Percentiles rank a stretch among this genome's conserved stretches.
Conservation (phyloP, 257 asterid genomes). For the Dorcoceras hygrometricum region DNA sequence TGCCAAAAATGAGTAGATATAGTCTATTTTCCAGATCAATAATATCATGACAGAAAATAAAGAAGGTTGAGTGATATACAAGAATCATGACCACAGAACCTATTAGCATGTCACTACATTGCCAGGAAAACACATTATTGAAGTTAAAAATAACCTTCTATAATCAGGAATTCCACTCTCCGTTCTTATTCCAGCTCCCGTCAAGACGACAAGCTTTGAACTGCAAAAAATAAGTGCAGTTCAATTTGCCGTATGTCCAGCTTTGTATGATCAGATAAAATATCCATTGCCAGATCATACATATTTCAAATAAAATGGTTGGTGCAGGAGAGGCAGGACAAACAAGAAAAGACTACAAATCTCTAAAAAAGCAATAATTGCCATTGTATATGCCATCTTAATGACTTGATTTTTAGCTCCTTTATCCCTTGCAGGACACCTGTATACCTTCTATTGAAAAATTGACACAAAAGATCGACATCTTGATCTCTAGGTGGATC, state of each 20-base stretch:
- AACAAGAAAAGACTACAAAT: too few relatives aligned
- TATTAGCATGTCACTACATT: slow-evolving; percentile 4
- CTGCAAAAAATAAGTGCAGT: slow-evolving; percentile 38
- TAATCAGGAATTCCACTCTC: slow-evolving; percentile 98
- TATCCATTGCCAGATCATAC: neutral
- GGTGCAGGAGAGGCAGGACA: neutral
- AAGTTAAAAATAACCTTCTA: slow-evolving; percentile 56
- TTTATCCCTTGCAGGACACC: neutral
- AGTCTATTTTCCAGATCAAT: too few relatives aligned
- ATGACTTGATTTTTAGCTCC: neutral
- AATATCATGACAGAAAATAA: neutral
- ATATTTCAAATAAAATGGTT: neutral
- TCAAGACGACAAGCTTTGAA: slow-evolving; percentile 72
- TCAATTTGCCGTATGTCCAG: too few relatives aligned
- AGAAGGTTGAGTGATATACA: slow-evolving; percentile 14
- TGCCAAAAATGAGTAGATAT: neutral
- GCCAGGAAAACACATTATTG: neutral
- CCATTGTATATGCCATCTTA: neutral
- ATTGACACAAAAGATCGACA: slow-evolving; percentile 48
- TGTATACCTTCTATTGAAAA: slow-evolving; percentile 77
- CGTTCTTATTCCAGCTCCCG: slow-evolving; percentile 98
- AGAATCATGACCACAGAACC: neutral
- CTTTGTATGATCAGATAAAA: slow-evolving; percentile 2
- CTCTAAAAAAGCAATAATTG: slow-evolving; percentile 4
- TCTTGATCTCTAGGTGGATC: slow-evolving; percentile 71